Evolutionary conservation across 768 basidiomycete species (phyloP).

Genomic region (Russula sp.): DNA sequence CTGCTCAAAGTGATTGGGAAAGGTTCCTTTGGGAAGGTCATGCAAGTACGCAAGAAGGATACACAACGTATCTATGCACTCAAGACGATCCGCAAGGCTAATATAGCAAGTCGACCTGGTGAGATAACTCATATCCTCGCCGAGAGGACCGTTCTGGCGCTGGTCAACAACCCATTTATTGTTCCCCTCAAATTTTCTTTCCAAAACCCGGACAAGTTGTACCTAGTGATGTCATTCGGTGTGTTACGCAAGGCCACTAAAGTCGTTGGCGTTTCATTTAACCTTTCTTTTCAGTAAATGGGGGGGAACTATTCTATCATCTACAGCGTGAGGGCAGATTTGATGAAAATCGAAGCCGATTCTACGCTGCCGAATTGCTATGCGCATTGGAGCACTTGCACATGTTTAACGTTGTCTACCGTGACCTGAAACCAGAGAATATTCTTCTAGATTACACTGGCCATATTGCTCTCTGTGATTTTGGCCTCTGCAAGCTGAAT

Average conservation of each 20-base stretch:
- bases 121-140: constrained; percentile 98
- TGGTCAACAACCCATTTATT: constrained; percentile 98
- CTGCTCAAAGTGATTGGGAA: constrained; percentile 97
- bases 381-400: constrained; percentile 95
- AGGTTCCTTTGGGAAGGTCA: constrained; percentile 96
- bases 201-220: constrained; percentile 95
- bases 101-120: constrained; percentile 91
- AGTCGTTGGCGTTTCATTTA: background rate
- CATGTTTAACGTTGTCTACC: constrained; percentile 96
- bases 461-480: constrained; percentile 96
- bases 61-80: constrained; percentile 96
- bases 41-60: constrained; percentile 99
- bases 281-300: constrained; percentile 58
- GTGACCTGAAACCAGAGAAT: constrained; percentile 97
- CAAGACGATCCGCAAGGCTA: constrained; percentile 97
- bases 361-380: constrained; percentile 96
- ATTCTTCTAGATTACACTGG: constrained; percentile 96
- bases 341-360: constrained; percentile 86
- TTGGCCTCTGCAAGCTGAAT: constrained; percentile 93
- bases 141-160: constrained; percentile 91
- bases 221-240: constrained; percentile 96
- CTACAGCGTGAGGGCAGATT: constrained; percentile 95
- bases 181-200: constrained; percentile 99
- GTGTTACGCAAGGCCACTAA: constrained; percentile 23
- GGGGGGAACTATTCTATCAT: constrained; percentile 97